A percentile compares a stretch with the other conserved stretches of the same genome.
Evolutionary conservation across 108 stramenopile genomes (phyloP).

Genomic region (Halocafeteria seosinensis): DNA sequence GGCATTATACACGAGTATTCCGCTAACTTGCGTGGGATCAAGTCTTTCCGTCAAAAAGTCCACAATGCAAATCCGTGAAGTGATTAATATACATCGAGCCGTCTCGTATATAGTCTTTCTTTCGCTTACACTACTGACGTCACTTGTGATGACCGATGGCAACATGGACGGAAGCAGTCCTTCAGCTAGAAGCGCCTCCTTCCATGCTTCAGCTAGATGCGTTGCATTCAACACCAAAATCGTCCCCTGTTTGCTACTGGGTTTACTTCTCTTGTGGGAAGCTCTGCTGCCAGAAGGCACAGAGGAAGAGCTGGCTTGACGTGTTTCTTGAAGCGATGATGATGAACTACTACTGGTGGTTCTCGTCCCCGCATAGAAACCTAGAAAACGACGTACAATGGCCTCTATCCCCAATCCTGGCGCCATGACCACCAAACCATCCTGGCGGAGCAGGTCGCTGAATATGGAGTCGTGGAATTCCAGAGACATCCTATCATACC

Average conservation of each 20-base stretch:
- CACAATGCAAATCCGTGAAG: conserved; percentile 80
- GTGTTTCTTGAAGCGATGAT: not conserved
- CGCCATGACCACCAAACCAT: not conserved
- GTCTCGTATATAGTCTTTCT: conserved; percentile 31
- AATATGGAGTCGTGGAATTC: not conserved
- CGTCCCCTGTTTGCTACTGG: not conserved
- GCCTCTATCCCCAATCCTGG: not conserved
- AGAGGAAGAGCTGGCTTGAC: no score
- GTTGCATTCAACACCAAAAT: not conserved
- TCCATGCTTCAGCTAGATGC: not conserved
- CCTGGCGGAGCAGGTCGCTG: not conserved
- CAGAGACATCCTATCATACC: no score
- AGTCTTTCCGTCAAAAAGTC: conserved; percentile 66
- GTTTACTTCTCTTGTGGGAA: no score
- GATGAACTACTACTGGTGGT: no score
- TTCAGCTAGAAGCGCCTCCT: not conserved
- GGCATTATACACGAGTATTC: conserved; percentile 72
- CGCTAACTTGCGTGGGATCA: conserved; percentile 49
- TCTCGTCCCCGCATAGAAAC: no score
- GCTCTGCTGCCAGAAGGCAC: no score
- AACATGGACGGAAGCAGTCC: not conserved
- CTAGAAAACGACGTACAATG: not conserved
- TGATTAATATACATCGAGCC: conserved; percentile 60
- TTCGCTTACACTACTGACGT: not conserved
- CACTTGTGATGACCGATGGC: not conserved